phyloP scores from a whole-genome alignment of 768 basidiomycete genomes.

The Trametes meyenii region DNA sequence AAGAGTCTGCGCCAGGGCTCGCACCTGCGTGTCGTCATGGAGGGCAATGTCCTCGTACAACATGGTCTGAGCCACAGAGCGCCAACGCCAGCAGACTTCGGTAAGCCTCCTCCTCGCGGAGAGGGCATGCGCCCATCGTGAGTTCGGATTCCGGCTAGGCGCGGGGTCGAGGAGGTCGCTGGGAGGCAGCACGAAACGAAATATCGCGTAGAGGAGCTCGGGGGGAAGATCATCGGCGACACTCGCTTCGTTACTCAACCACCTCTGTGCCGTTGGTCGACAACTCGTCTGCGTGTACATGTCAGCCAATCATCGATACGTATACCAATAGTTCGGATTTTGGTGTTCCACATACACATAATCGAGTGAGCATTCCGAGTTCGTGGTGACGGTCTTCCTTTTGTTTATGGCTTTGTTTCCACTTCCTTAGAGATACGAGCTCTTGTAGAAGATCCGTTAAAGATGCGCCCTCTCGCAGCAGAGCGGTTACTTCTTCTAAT shows the following conservation, averaged over 20 bases:
- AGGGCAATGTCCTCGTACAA: not conserved
- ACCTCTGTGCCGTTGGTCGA: not conserved
- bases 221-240: not conserved
- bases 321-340: too few species aligned
- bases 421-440: too few species aligned
- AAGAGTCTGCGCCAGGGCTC: not conserved
- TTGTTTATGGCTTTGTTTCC: too few species aligned
- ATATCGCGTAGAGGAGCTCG: not conserved
- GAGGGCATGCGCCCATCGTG: not conserved
- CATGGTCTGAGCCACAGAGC: not conserved
- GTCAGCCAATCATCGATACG: not conserved
- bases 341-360: not conserved
- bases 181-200: not conserved
- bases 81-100: not conserved
- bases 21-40: not conserved
- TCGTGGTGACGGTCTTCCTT: too few species aligned
- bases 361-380: not conserved
- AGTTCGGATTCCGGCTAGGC: not conserved
- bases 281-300: not conserved
- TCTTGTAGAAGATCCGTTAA: too few species aligned
- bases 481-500: too few species aligned
- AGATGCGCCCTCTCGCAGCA: too few species aligned
- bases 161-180: not conserved
- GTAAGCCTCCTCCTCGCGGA: not conserved
- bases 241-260: not conserved